Conservation (phyloP, 1,284 basidiomycete species). For the Pyrrhoderma noxium region DNA sequence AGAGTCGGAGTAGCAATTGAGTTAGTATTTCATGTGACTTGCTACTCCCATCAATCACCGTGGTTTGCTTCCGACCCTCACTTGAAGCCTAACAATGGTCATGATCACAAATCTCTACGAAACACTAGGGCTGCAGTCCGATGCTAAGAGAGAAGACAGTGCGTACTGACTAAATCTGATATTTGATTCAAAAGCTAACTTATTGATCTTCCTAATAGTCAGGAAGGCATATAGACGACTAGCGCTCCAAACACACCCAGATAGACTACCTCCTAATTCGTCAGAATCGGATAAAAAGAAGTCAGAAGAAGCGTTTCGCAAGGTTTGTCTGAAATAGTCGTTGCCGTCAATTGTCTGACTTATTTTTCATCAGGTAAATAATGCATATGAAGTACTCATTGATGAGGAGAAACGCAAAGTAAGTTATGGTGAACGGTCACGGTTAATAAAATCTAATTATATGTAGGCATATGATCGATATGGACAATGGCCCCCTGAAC, state of each 20-base stretch:
- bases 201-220: slow-evolving; percentile 31
- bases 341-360: not conserved
- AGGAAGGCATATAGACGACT: slow-evolving; percentile 55
- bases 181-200: not conserved
- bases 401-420: slow-evolving; percentile 37
- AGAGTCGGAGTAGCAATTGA: slow-evolving; percentile 9
- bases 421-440: slow-evolving; percentile 12
- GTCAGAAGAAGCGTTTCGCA: slow-evolving; percentile 46
- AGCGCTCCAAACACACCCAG: slow-evolving; percentile 59
- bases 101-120: slow-evolving; percentile 18
- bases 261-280: slow-evolving; percentile 47
- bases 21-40: not conserved
- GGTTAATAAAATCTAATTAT: slow-evolving; percentile 28
- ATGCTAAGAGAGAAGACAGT: slow-evolving; percentile 32
- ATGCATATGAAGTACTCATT: slow-evolving; percentile 35
- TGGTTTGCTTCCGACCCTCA: too few species aligned
- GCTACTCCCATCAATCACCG: not conserved
- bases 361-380: slow-evolving; percentile 29
- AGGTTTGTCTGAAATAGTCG: slow-evolving; percentile 25
- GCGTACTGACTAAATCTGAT: slow-evolving; percentile 18
- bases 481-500: slow-evolving; percentile 60
- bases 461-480: slow-evolving; percentile 56
- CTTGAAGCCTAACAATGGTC: not conserved
- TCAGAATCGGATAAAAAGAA: slow-evolving; percentile 38
- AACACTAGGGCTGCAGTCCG: slow-evolving; percentile 22